Evolutionary conservation across 225 moss, liverwort and hornwort genomes (phyloP), one percentile per base, ranked within the genome.

Genomic region (Thuidium tamariscinum): DNA sequence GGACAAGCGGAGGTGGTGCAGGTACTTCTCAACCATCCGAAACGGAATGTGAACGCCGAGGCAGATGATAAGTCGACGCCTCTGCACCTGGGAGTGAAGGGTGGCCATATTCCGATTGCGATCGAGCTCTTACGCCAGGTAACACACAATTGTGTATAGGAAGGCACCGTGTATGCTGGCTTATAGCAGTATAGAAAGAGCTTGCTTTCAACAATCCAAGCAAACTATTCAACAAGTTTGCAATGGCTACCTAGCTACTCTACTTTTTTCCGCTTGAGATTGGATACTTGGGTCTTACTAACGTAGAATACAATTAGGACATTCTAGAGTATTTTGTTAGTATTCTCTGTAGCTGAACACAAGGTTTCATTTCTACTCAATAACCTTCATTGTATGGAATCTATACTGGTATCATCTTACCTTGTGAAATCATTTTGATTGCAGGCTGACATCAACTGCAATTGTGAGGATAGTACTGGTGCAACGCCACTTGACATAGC

Each of bases 41-140:
- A 79, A 48, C 85, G 89, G 34, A 86, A 91, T 77, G 89, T 89
- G 74, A 93, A 93, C 46, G 91, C 87, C 36, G 68, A 55, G 42
- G 71, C 90, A 12, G 72, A 87, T 4, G 90, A 91, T 37, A 72
- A 81, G 68, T 91, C 93, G 46, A 91, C 91, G 27, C 91, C 93
- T 8, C 64, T 93, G 84, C 93, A 93, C 85, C 57, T 93, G 85
- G 93, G 89, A 71, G 93, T 91, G 48, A 93, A 89, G 67, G 79
- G 68, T 69, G 91, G 91, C 78, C 89, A 89, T 57, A 70, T 89
- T 71, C 70, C 87, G 18, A 87, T 80, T 5, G 91, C 91, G 62
- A 93, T 91, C 77, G 89, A 91, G 86, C 91, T 93, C 90, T 77
- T 91, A 68, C 90, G 93, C 67, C 90, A 91, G 91, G 92, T 92